These are phyloP conservation scores for Lepidium aucheri DNA, from an alignment of 345 rosid genomes.

Conservation along the genomic window DNA sequence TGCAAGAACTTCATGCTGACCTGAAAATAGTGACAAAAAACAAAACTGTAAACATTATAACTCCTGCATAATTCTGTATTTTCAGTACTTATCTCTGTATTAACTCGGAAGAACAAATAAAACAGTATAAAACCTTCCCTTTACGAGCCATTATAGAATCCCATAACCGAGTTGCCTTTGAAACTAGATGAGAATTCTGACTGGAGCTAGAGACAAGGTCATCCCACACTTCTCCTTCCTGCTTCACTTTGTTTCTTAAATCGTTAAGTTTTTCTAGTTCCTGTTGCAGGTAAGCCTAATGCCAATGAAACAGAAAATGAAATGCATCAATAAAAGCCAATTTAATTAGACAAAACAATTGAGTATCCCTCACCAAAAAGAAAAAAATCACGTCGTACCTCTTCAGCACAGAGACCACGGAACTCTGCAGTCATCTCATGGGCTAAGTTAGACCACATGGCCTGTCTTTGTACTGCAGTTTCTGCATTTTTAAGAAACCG, in stretches of 20 bases:
- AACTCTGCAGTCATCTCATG: slow-evolving; percentile 99
- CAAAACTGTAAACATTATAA: neutral
- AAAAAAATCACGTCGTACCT: slow-evolving; percentile 37
- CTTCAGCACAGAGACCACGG: slow-evolving; percentile 99
- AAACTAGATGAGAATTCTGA: slow-evolving; percentile 92
- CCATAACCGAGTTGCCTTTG: slow-evolving; percentile 90
- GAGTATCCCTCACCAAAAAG: neutral
- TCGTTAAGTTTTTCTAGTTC: slow-evolving; percentile 95
- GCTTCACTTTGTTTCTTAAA: slow-evolving; percentile 89
- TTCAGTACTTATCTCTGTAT: neutral
- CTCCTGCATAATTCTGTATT: neutral
- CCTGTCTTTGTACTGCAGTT: slow-evolving; percentile 89
- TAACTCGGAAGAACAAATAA: neutral
- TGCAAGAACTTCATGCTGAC: slow-evolving; percentile 97
- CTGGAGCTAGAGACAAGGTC: slow-evolving; percentile 93
- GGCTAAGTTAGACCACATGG: slow-evolving; percentile 99
- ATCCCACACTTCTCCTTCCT: slow-evolving; percentile 98
- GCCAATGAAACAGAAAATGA: slow-evolving; percentile 26
- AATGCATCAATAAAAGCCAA: slow-evolving; percentile 3
- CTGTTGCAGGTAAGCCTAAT: slow-evolving; percentile 96
- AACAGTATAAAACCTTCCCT: slow-evolving; percentile 41
- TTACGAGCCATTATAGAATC: slow-evolving; percentile 89
- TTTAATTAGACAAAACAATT: neutral
- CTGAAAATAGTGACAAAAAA: slow-evolving; percentile 34
- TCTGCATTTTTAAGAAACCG: slow-evolving; percentile 90